A percentile compares a stretch with the other conserved stretches of the same genome.
Evolutionary conservation across 257 asterid genomes (phyloP).

Genomic region (Nicotiana noctiflora): DNA sequence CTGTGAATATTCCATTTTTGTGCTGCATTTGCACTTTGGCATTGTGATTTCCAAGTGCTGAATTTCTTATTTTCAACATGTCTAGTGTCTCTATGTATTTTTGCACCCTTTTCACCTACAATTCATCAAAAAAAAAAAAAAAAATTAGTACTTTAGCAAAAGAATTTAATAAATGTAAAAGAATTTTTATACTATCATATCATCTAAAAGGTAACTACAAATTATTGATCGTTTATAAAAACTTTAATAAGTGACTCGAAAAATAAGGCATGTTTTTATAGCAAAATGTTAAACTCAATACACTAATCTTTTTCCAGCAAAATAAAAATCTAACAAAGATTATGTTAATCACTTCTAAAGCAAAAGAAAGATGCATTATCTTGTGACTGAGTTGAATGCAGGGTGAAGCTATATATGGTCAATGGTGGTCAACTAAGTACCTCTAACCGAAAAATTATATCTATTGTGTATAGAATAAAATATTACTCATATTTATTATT

Average conservation of each 20-base stretch:
- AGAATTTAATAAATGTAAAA: neutral
- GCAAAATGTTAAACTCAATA: neutral
- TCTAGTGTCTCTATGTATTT: constrained; percentile 79
- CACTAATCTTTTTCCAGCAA: neutral
- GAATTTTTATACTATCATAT: too few relatives aligned
- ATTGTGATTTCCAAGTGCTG: constrained; percentile 23
- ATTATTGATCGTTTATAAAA: too few relatives aligned
- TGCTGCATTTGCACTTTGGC: constrained; percentile 24
- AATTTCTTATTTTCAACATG: constrained; percentile 50
- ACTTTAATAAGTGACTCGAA: too few relatives aligned
- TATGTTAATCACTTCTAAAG: neutral
- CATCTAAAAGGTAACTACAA: neutral
- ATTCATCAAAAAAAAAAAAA: neutral
- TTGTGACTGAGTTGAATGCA: neutral
- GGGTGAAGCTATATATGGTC: too few relatives aligned
- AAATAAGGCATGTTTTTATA: neutral
- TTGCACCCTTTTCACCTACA: constrained; percentile 89
- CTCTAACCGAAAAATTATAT: too few relatives aligned
- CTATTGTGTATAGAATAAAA: too few relatives aligned
- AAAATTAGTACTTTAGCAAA: neutral
- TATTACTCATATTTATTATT: too few relatives aligned
- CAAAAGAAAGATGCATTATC: neutral
- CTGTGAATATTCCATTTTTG: constrained; percentile 21
- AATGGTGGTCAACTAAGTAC: too few relatives aligned
- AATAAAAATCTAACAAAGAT: too few relatives aligned